Conservation (phyloP, 1,284 basidiomycete species). For the Marasmius tenuissimus region DNA sequence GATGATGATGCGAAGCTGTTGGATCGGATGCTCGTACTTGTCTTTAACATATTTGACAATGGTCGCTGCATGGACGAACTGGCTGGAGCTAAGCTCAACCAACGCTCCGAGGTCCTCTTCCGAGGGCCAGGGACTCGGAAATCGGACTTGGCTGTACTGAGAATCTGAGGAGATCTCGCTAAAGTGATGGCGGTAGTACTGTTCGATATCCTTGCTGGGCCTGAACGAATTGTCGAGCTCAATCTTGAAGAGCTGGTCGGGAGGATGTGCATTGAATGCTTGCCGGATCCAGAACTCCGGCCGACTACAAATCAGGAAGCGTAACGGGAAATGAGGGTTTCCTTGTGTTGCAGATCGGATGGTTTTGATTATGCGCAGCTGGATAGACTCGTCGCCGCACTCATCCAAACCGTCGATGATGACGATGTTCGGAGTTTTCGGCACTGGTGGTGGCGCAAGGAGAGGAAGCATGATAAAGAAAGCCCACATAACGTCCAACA, state of each 20-base stretch:
- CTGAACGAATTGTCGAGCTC: background rate
- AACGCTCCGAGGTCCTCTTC: background rate
- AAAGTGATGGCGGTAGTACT: background rate
- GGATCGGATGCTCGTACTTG: background rate
- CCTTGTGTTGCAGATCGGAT: background rate
- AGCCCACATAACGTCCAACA: no score
- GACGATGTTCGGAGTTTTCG: background rate
- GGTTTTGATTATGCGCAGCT: background rate
- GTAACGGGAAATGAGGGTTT: background rate
- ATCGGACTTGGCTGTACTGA: background rate
- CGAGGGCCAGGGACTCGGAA: constrained; percentile 10
- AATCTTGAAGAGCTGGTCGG: background rate
- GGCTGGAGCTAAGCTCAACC: constrained; percentile 3
- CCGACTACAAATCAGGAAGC: background rate
- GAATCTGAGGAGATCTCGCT: background rate
- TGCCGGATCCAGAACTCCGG: background rate
- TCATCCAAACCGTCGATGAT: background rate
- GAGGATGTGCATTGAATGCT: background rate
- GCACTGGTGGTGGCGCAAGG: background rate
- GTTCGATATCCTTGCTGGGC: background rate
- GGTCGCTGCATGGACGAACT: constrained; percentile 14
- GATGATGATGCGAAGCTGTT: constrained; percentile 5
- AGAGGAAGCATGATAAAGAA: no score
- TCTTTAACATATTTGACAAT: constrained; percentile 8
- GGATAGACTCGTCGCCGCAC: background rate